Conservation (phyloP, 225 moss, liverwort and hornwort genomes). For the Pleurozium schreberi region DNA sequence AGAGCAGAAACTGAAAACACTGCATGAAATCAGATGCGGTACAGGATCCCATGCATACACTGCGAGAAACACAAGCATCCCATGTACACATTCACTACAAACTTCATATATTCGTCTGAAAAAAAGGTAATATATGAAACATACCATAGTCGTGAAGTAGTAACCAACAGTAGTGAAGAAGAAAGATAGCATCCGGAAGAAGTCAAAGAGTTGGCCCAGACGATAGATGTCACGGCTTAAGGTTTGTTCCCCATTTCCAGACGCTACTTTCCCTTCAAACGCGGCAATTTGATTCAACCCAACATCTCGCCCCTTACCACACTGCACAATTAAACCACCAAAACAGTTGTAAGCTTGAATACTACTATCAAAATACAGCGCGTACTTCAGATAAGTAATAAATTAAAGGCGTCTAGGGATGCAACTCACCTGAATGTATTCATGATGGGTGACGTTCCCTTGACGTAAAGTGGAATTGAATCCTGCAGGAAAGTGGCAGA, state of each 20-base stretch:
- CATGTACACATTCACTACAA: neutral
- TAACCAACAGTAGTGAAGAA: conserved; percentile 64
- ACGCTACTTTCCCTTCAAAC: conserved; percentile 61
- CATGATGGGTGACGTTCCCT: conserved; percentile 52
- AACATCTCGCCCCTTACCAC: conserved; percentile 65
- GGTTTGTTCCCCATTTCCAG: conserved; percentile 62
- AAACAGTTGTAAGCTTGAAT: neutral
- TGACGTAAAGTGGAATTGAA: conserved; percentile 61
- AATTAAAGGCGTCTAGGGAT: neutral
- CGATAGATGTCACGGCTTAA: conserved; percentile 63
- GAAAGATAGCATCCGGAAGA: conserved; percentile 59
- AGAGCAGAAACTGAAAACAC: neutral
- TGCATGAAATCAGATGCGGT: neutral
- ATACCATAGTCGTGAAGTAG: conserved; percentile 57
- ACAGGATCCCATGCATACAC: neutral
- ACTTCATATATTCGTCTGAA: neutral
- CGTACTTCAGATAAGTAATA: neutral
- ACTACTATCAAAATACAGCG: neutral
- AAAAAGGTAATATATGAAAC: neutral
- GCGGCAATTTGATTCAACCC: conserved; percentile 70
- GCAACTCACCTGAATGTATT: conserved; percentile 49
- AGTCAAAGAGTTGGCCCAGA: conserved; percentile 56
- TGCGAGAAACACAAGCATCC: neutral
- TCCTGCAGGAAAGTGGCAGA: conserved; percentile 15
- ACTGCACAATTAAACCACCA: conserved; percentile 12